phyloP scores from a whole-genome alignment of 495 filamentous ascomycete species.

The Penicillium desertorum region DNA sequence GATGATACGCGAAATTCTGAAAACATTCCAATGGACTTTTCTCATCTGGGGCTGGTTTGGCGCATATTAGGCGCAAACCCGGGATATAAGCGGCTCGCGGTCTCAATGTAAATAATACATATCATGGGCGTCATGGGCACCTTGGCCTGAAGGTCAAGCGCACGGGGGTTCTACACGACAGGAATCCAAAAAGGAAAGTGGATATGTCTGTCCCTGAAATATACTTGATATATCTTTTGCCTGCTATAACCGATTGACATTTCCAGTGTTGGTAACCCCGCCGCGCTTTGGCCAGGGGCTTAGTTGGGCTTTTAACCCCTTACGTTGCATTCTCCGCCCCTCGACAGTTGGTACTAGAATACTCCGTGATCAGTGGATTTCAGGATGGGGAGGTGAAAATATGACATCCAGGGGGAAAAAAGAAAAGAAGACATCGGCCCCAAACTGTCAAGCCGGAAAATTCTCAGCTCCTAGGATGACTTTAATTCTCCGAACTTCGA shows the following conservation, averaged over 20 bases:
- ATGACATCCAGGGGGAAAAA: not conserved
- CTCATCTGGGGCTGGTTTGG: not conserved
- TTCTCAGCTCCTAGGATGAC: not conserved
- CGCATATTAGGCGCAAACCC: conserved; percentile 1
- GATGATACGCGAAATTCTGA: not conserved
- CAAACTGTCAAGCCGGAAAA: not conserved
- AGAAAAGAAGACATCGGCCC: not conserved
- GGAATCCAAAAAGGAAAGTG: not conserved
- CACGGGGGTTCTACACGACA: not conserved
- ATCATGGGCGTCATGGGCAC: too few species aligned
- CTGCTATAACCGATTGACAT: not conserved
- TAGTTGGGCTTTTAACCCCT: conserved; percentile 4
- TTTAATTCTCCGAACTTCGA: conserved; percentile 2
- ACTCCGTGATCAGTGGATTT: not conserved
- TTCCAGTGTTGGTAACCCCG: not conserved
- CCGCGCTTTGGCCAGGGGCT: not conserved
- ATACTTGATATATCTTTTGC: not conserved
- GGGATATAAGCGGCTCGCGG: not conserved
- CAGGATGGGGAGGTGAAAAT: not conserved
- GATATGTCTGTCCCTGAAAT: not conserved
- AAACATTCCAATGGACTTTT: not conserved
- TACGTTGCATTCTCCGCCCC: conserved; percentile 2
- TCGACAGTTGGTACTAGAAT: not conserved
- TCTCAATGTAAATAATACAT: not conserved
- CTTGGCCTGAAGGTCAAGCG: not conserved